A percentile compares a stretch with the other conserved stretches of the same genome.
Evolutionary conservation across 441 rosid genomes (phyloP).

Genomic region (Erodium chrysanthum): DNA sequence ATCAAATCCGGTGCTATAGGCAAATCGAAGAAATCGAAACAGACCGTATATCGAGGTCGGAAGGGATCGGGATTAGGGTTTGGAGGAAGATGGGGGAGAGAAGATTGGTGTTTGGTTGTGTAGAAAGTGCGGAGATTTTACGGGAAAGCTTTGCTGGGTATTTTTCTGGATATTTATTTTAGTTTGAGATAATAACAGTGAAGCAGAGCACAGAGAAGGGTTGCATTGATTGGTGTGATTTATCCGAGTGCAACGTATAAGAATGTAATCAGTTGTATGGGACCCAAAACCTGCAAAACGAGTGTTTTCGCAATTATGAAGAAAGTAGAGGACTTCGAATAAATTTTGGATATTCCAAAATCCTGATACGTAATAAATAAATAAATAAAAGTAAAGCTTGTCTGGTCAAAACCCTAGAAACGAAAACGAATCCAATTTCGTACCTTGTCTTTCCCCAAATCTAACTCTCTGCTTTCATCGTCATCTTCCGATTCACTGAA

Average conservation of each 20-base stretch:
- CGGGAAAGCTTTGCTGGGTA: constrained; percentile 1
- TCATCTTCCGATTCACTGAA: constrained; percentile 1
- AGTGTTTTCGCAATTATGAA: neutral
- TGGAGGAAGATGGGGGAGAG: neutral
- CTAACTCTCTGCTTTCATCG: neutral
- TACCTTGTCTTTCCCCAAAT: neutral
- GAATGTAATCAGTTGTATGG: no score
- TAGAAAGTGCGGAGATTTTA: constrained; percentile 19
- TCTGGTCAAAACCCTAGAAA: constrained; percentile 37
- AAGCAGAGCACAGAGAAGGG: no score
- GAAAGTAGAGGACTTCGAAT: neutral
- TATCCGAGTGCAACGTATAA: no score
- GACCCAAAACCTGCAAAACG: neutral
- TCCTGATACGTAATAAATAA: neutral
- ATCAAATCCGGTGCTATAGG: constrained; percentile 19
- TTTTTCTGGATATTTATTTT: neutral
- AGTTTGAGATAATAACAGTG: neutral
- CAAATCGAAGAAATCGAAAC: neutral
- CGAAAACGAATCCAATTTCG: neutral
- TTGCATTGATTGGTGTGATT: no score
- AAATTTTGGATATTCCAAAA: neutral
- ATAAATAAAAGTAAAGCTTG: neutral
- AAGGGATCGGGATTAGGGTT: constrained; percentile 19
- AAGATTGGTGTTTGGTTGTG: constrained; percentile 15
- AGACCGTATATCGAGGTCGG: constrained; percentile 9